A percentile compares a stretch with the other conserved stretches of the same genome.
phyloP scores from a whole-genome alignment of 225 moss, liverwort and hornwort genomes.

The Neckera pumila region DNA sequence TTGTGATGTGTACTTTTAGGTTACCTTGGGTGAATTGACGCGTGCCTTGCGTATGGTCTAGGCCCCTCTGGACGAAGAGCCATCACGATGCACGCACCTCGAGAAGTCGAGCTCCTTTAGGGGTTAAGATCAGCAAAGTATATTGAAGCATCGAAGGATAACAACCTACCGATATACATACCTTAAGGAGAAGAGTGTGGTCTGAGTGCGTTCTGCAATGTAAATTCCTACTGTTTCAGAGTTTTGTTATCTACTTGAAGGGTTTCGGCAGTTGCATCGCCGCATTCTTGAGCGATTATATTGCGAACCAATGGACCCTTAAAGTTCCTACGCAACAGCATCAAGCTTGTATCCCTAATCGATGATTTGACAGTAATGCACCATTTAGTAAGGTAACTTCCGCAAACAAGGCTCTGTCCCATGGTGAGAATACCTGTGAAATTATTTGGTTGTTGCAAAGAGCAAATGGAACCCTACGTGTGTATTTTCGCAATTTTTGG shows the following conservation, averaged over 20 bases:
- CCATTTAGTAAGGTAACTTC: background rate
- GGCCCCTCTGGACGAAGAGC: background rate
- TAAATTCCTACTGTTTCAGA: background rate
- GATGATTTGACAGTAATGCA: background rate
- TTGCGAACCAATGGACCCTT: background rate
- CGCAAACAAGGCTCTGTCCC: background rate
- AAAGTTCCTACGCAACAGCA: background rate
- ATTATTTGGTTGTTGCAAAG: background rate
- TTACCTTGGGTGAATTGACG: background rate
- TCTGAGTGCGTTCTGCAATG: background rate
- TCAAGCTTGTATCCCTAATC: background rate
- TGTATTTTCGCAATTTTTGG: background rate
- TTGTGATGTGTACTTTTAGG: background rate
- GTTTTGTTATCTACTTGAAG: background rate
- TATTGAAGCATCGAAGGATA: background rate
- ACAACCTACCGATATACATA: background rate
- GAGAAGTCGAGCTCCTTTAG: background rate
- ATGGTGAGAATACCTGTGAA: background rate
- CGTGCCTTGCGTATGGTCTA: background rate
- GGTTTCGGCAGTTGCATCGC: background rate
- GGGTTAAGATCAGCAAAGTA: background rate
- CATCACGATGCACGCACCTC: background rate
- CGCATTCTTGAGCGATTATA: background rate
- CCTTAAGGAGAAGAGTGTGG: background rate
- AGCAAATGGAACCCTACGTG: background rate